Evolutionary conservation across 176 grass and related monocot species (phyloP).

Genomic region (Luzula sylvatica): DNA sequence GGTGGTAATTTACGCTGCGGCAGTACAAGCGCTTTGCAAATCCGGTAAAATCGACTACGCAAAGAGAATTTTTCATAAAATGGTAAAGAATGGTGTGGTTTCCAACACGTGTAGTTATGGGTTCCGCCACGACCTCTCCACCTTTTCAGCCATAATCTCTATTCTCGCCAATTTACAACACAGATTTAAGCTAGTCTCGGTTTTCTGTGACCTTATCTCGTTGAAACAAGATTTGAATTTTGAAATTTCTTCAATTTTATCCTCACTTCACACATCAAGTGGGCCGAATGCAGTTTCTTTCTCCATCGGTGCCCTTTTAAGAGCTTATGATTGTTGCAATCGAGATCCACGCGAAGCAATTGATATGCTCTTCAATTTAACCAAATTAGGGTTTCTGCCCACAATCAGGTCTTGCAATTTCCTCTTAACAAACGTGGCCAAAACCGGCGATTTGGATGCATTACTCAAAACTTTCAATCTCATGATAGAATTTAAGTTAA

Average conservation of each 20-base stretch:
- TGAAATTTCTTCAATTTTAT: slow-evolving; percentile 30
- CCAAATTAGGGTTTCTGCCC: slow-evolving; percentile 33
- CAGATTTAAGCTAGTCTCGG: slow-evolving; percentile 29
- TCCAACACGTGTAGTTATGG: slow-evolving; percentile 58
- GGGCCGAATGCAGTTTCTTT: slow-evolving; percentile 22
- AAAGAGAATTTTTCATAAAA: slow-evolving; percentile 70
- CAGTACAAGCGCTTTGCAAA: slow-evolving; percentile 81
- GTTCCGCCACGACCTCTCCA: slow-evolving; percentile 44
- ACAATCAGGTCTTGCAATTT: slow-evolving; percentile 35
- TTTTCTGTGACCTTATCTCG: slow-evolving; percentile 33
- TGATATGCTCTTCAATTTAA: slow-evolving; percentile 29
- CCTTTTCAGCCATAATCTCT: slow-evolving; percentile 37
- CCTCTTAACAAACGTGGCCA: slow-evolving; percentile 32
- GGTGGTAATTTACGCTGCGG: slow-evolving; percentile 89
- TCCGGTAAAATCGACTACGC: slow-evolving; percentile 50
- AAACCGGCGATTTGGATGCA: slow-evolving; percentile 18
- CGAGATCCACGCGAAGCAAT: slow-evolving; percentile 16
- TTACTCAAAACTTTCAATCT: slow-evolving; percentile 29
- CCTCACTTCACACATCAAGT: slow-evolving; percentile 13
- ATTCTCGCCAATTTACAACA: slow-evolving; percentile 31
- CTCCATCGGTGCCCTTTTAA: slow-evolving; percentile 34
- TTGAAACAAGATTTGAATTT: neutral
- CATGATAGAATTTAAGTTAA: slow-evolving; percentile 33
- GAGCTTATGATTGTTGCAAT: slow-evolving; percentile 24
- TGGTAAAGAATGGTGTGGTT: slow-evolving; percentile 75